Evolutionary conservation across 768 basidiomycete genomes (phyloP), one percentile per base, ranked within the genome.

Genomic region (Sistotremastrum niveocremeum): DNA sequence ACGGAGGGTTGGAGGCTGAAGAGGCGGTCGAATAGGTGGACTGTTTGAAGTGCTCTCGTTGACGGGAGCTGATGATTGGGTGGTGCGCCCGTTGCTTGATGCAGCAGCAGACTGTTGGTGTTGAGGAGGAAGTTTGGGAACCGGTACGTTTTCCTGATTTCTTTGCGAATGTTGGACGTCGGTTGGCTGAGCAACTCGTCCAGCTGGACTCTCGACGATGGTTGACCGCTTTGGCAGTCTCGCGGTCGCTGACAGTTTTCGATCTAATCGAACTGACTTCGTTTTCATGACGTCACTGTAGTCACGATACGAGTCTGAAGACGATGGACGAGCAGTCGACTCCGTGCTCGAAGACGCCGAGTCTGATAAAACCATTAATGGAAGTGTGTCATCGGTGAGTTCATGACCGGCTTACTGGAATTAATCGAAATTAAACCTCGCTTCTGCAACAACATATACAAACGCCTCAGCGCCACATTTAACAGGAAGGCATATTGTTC

Each of bases 401-500:
- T 20, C 20, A 20, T 20, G 20, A 20, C 20, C 20, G 20, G 20
- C 20, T 20, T 20, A 20, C 20, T 20, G 20, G 20, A 20, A 20
- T 20, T 20, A 44, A 83, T 64, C n/a, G 87, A 81, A 28, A 94
- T 84, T 35, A 90, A 86, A 7, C 91, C 91, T 55, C 86, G 79
- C 64, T 85, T 84, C 69, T 84, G 86, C 56, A 88, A 65, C 35
- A 86, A 72, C 32, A 87, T 73, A 63, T 91, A 98, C 45, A 99
- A 68, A 56, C 94, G 75, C 53, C 93, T 72, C 46, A 99, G 69
- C 12, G 94, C 95, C 28, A 98, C 95, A 58, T 97, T 97, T 44
- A 99, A 69, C 47, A 99, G 65, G 70, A 93, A 99, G 2, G 95
- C 88, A 61, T 95, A 99, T 60, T 99, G 95, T 67, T 99, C 95